These are phyloP conservation scores for Didymella exigua DNA, from an alignment of 2,329 filamentous ascomycete genomes.

Conservation along the genomic window DNA sequence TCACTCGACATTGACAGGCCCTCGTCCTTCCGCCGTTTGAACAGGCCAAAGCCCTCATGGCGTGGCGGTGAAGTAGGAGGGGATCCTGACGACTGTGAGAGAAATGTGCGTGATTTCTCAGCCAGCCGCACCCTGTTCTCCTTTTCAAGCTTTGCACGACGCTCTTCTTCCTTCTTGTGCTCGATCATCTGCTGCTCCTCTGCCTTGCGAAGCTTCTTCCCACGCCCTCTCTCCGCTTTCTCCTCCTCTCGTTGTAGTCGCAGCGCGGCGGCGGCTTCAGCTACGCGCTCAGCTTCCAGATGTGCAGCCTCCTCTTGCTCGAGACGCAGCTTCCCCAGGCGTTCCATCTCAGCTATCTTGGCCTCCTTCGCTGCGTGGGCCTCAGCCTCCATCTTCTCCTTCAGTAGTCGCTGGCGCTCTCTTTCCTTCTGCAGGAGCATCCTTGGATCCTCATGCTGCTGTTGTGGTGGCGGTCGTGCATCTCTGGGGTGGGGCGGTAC, in stretches of 20 bases:
- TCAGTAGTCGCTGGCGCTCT: conserved; percentile 39
- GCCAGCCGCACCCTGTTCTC: conserved; percentile 34
- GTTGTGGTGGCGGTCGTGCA: conserved; percentile 26
- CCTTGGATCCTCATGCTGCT: conserved; percentile 42
- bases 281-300: conserved; percentile 31
- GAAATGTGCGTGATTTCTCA: conserved; percentile 30
- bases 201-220: conserved; percentile 39
- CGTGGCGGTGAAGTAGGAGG: conserved; percentile 39
- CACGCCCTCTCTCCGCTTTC: conserved; percentile 40
- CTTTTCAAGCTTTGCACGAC: conserved; percentile 28
- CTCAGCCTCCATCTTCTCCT: conserved; percentile 42
- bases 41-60: conserved; percentile 41
- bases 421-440: conserved; percentile 40
- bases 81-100: conserved; percentile 30
- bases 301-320: conserved; percentile 42
- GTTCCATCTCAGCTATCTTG: conserved; percentile 38
- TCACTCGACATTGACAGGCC: conserved; percentile 27
- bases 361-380: conserved; percentile 38
- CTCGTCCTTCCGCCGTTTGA: conserved; percentile 44
- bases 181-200: conserved; percentile 34
- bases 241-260: conserved; percentile 40
- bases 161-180: conserved; percentile 40
- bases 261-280: conserved; percentile 36
- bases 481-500: conserved; percentile 25
- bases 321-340: conserved; percentile 31